phyloP scores from a whole-genome alignment of 495 filamentous ascomycete species.

The Penicillium subrubescens region DNA sequence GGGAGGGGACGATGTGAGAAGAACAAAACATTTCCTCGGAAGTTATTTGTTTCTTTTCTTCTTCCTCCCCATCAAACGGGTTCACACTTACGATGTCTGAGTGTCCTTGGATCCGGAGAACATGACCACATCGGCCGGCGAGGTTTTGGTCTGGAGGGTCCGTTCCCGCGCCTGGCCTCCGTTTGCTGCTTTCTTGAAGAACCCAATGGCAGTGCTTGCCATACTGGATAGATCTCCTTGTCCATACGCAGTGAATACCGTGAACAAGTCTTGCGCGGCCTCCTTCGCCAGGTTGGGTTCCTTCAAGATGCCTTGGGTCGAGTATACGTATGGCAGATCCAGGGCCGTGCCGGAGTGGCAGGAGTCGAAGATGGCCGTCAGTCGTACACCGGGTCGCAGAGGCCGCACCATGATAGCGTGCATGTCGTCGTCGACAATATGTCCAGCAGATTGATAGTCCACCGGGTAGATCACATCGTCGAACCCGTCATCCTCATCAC shows the following conservation, averaged over 20 bases:
- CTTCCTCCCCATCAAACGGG: not conserved
- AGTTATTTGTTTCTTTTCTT: not conserved
- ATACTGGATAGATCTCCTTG: constrained; percentile 84
- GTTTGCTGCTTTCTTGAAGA: constrained; percentile 88
- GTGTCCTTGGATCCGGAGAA: constrained; percentile 96
- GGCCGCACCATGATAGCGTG: constrained; percentile 92
- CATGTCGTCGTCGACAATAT: constrained; percentile 99
- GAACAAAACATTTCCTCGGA: not conserved
- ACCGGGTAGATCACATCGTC: constrained; percentile 98
- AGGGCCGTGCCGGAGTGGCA: constrained; percentile 96
- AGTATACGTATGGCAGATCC: constrained; percentile 97
- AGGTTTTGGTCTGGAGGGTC: constrained; percentile 85
- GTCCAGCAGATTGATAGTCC: constrained; percentile 84
- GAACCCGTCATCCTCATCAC: constrained; percentile 94
- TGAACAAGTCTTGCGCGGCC: constrained; percentile 86
- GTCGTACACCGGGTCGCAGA: constrained; percentile 79
- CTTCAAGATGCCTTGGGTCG: constrained; percentile 91
- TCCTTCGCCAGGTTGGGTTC: constrained; percentile 98
- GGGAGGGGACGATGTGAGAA: not conserved
- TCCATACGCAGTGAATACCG: constrained; percentile 82
- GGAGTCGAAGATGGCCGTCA: constrained; percentile 98
- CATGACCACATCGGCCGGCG: constrained; percentile 95
- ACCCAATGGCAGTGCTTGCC: constrained; percentile 75
- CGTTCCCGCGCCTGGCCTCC: constrained; percentile 78
- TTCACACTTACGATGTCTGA: constrained; percentile 64